A percentile compares a stretch with the other conserved stretches of the same genome.
phyloP scores from a whole-genome alignment of 305 asterid species.

The Striga hermonthica region DNA sequence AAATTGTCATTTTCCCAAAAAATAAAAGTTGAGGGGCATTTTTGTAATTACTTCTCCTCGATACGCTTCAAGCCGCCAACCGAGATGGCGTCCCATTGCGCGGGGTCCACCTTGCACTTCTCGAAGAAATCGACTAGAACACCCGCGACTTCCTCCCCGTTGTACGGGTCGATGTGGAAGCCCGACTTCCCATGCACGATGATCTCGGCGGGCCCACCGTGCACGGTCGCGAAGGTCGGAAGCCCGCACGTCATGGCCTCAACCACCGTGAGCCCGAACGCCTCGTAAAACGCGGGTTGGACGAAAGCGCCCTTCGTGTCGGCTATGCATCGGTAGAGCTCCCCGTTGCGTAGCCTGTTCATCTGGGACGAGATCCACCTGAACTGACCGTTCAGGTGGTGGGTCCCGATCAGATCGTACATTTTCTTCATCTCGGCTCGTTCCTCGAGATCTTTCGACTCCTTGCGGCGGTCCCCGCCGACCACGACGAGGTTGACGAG shows the following conservation, averaged over 20 bases:
- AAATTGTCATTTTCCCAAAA: no score
- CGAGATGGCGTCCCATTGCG: background rate
- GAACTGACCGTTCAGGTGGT: conserved; percentile 9
- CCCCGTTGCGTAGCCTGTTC: background rate
- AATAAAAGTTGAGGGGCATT: background rate
- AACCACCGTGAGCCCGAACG: conserved; percentile 5
- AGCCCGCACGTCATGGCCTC: conserved; percentile 9
- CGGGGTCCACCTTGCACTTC: background rate
- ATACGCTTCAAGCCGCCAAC: background rate
- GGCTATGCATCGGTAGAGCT: conserved; percentile 5
- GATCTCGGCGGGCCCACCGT: conserved; percentile 16
- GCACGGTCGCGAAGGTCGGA: background rate
- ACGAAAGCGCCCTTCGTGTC: conserved; percentile 13
- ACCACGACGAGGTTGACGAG: conserved; percentile 16
- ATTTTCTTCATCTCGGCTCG: conserved; percentile 8
- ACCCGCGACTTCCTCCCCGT: background rate
- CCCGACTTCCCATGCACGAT: conserved; percentile 9
- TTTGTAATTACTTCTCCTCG: background rate
- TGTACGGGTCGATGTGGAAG: conserved; percentile 4
- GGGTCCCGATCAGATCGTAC: background rate
- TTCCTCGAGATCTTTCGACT: conserved; percentile 8
- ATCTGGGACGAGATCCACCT: conserved; percentile 8
- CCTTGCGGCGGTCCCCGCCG: conserved; percentile 5
- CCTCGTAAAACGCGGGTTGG: conserved; percentile 13
- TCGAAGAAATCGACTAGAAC: background rate